Evolutionary conservation across 2,329 filamentous ascomycete genomes (phyloP), one percentile per base, ranked within the genome.

Genomic region (Colletotrichum cuscutae): DNA sequence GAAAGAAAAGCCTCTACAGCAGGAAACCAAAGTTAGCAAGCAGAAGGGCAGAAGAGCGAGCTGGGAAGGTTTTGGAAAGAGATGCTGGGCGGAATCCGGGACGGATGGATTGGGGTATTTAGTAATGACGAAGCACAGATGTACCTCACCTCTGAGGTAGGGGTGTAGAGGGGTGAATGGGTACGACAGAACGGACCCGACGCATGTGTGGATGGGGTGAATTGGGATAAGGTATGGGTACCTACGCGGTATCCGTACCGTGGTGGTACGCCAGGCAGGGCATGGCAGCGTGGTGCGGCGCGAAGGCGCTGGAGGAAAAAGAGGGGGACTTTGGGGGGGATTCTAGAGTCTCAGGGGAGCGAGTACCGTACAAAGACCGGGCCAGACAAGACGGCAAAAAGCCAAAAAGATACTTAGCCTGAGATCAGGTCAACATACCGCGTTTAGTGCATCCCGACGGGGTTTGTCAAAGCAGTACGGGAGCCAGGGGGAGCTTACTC

Each of bases 41-140:
- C 70, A 64, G 37, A 70, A 71, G 57, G 66, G 58, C 59, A 69
- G 68, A 65, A 71, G 67, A 71, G 71, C 60, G 71, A 71, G 71
- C 52, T 73, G 71, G 61, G 60, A 65, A 71, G 71, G 67, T 57
- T 70, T 69, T 73, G 71, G 70, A 65, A 73, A 30, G 56, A 65
- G 56, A 26, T 71, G 19, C 67, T 65, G 66, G 68, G 67, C 71
- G 67, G 67, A 24, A 71, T 73, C 56, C 71, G 71, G 71, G 60
- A 73, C 71, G 71, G 71, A 73, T 71, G 71, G 66, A 73, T 73
- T 74, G 72, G 67, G 73, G 71, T 71, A 74, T 61, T 75, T 75
- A 75, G 73, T 75, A 75, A 75, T 74, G 73, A 75, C 71, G 71
- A 71, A 65, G 72, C 66, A 73, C 71, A 71, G 71, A 65, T 71